These are phyloP conservation scores for Eucalyptus polybractea DNA, from an alignment of 345 rosid species.

Conservation along the genomic window DNA sequence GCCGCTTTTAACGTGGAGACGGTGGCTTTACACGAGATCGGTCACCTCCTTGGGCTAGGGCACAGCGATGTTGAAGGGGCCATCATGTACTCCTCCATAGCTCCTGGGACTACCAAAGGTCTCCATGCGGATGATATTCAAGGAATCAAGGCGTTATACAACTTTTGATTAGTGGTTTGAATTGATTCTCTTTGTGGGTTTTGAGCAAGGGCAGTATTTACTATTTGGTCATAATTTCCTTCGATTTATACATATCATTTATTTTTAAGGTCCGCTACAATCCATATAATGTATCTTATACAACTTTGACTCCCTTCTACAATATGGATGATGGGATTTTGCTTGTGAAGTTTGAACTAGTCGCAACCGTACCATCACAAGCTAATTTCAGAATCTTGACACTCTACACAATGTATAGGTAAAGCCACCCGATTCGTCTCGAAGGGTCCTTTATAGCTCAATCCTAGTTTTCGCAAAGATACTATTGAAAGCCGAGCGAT, in stretches of 20 bases:
- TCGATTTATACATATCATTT: not conserved
- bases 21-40: conserved; percentile 28
- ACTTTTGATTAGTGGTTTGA: not conserved
- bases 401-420: not conserved
- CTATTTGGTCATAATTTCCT: not conserved
- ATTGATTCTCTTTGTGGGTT: not conserved
- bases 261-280: not conserved
- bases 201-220: not conserved
- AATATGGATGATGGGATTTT: too few species aligned
- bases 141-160: conserved; percentile 2
- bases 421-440: not conserved
- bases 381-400: not conserved
- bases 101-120: not conserved
- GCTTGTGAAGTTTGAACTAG: not conserved
- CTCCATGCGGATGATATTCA: conserved; percentile 9
- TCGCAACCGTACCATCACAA: not conserved
- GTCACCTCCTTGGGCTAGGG: conserved; percentile 23
- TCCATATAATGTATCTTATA: too few species aligned
- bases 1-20: not conserved
- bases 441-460: not conserved
- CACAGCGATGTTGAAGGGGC: conserved; percentile 13
- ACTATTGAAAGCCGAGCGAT: not conserved
- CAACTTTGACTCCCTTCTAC: too few species aligned
- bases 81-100: conserved; percentile 9
- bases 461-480: not conserved